phyloP scores from a whole-genome alignment of 1,284 basidiomycete species.

The Trichosporon ovoides region DNA sequence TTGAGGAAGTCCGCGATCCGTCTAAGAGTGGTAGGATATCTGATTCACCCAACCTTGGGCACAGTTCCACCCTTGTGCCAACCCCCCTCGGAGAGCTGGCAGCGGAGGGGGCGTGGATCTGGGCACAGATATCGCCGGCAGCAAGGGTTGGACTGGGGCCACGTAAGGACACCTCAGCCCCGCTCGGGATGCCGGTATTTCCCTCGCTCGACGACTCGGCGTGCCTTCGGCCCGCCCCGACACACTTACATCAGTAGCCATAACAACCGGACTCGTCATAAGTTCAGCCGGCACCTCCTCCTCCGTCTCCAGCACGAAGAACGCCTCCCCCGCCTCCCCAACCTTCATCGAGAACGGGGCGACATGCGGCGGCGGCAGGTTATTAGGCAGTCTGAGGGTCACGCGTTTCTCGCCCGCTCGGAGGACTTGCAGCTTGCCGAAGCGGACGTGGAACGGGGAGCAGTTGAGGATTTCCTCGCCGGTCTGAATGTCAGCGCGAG shows the following conservation, averaged over 20 bases:
- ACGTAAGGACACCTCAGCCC: too few relatives aligned
- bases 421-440: slow-evolving; percentile 96
- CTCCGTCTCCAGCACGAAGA: slow-evolving; percentile 97
- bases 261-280: slow-evolving; percentile 84
- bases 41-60: too few relatives aligned
- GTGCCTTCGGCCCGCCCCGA: too few relatives aligned
- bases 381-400: slow-evolving; percentile 61
- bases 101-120: too few relatives aligned
- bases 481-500: slow-evolving; percentile 19
- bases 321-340: slow-evolving; percentile 97
- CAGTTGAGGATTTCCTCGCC: slow-evolving; percentile 67
- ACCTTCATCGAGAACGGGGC: slow-evolving; percentile 96
- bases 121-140: too few relatives aligned
- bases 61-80: too few relatives aligned
- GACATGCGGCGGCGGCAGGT: slow-evolving; percentile 44
- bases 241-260: slow-evolving; percentile 42
- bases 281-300: slow-evolving; percentile 88
- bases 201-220: too few relatives aligned
- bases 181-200: background rate
- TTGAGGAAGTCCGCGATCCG: too few relatives aligned
- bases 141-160: too few relatives aligned
- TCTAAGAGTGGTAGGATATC: too few relatives aligned
- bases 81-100: too few relatives aligned
- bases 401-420: slow-evolving; percentile 93
- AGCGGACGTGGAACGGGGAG: slow-evolving; percentile 96